Evolutionary conservation across 2,329 filamentous ascomycete genomes (phyloP).

Genomic region (Diaporthe destruens): DNA sequence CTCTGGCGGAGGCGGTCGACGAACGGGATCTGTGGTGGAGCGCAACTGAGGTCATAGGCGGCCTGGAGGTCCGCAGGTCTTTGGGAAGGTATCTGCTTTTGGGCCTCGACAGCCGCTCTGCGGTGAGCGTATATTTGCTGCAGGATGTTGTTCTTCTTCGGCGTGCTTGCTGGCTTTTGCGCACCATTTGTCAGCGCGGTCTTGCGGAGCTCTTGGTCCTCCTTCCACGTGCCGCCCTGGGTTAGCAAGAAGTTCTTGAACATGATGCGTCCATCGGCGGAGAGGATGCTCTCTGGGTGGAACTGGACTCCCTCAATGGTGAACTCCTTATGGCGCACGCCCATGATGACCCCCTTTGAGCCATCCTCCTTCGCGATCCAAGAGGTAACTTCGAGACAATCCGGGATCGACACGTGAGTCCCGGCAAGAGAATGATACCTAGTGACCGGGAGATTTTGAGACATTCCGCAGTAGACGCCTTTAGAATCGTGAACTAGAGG

Average conservation of each 20-base stretch:
- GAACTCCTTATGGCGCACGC: conserved; percentile 91
- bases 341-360: conserved; percentile 92
- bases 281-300: conserved; percentile 96
- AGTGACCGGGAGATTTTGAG: conserved; percentile 87
- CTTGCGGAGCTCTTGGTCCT: conserved; percentile 73
- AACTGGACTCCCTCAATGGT: conserved; percentile 97
- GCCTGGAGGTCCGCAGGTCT: conserved; percentile 86
- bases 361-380: conserved; percentile 85
- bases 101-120: conserved; percentile 78
- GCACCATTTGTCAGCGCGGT: conserved; percentile 48
- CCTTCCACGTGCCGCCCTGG: conserved; percentile 91
- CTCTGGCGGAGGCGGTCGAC: conserved; percentile 83
- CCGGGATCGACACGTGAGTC: conserved; percentile 86
- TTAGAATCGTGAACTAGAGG: conserved; percentile 88
- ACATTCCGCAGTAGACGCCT: conserved; percentile 88
- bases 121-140: conserved; percentile 91
- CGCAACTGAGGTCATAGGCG: conserved; percentile 84
- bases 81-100: conserved; percentile 88
- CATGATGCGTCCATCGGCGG: conserved; percentile 88
- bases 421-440: conserved; percentile 97
- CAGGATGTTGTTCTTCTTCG: conserved; percentile 81
- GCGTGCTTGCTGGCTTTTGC: background rate
- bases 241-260: conserved; percentile 91
- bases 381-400: conserved; percentile 88
- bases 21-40: conserved; percentile 86